Conservation (phyloP, 1,284 basidiomycete species). For the Trametes pubescens region DNA sequence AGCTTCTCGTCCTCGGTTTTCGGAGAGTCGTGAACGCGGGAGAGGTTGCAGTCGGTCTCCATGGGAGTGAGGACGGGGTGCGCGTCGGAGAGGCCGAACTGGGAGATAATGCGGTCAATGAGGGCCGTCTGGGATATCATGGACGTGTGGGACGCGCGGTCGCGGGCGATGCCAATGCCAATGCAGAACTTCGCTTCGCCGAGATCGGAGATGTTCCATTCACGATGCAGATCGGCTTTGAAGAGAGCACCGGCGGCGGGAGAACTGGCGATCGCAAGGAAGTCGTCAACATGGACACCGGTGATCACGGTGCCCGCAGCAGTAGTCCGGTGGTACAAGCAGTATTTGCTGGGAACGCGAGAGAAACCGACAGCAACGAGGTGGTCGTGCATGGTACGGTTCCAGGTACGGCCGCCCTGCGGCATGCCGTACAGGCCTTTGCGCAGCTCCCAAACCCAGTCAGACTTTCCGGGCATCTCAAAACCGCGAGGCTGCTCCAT, state of each 20-base stretch:
- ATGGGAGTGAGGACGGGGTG: constrained; percentile 19
- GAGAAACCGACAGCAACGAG: constrained; percentile 19
- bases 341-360: constrained; percentile 13
- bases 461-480: constrained; percentile 35
- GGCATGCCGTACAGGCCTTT: constrained; percentile 34
- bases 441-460: constrained; percentile 27
- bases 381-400: constrained; percentile 18
- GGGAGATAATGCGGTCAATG: constrained; percentile 44
- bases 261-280: constrained; percentile 37
- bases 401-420: constrained; percentile 34
- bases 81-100: constrained; percentile 43
- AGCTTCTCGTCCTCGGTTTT: constrained; percentile 1
- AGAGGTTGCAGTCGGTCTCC: constrained; percentile 15
- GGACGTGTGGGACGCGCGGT: constrained; percentile 34
- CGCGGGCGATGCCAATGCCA: constrained; percentile 37
- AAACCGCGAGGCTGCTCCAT: constrained; percentile 50
- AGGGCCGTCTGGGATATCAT: constrained; percentile 47
- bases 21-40: not conserved
- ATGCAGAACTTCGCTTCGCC: constrained; percentile 33
- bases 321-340: constrained; percentile 9
- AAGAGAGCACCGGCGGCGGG: constrained; percentile 35
- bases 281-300: constrained; percentile 31
- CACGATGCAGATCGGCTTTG: constrained; percentile 38
- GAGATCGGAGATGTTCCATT: constrained; percentile 29
- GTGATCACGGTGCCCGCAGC: constrained; percentile 15